These are phyloP conservation scores for Paracamarosporium sp. DNA, from an alignment of 2,329 filamentous ascomycete genomes.

Conservation along the genomic window DNA sequence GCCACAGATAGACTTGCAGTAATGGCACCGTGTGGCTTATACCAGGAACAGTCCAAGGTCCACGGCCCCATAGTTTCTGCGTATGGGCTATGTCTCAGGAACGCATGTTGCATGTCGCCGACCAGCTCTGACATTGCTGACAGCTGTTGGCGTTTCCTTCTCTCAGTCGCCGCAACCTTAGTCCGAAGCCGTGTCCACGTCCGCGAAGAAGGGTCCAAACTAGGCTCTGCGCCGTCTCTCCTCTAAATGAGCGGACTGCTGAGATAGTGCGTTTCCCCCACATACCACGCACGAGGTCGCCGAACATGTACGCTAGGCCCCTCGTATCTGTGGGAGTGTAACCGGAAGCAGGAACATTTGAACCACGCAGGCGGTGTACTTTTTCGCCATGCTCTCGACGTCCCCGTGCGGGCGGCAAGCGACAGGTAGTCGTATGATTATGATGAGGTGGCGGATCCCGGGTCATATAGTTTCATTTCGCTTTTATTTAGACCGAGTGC, in stretches of 20 bases:
- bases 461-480: neutral
- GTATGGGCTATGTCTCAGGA: neutral
- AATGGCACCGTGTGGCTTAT: neutral
- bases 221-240: neutral
- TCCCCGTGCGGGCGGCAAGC: neutral
- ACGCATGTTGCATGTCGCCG: neutral
- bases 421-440: neutral
- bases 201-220: neutral
- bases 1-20: neutral
- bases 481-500: neutral
- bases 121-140: neutral
- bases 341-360: neutral
- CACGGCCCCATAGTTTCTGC: neutral
- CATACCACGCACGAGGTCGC: neutral
- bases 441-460: neutral
- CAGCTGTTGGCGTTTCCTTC: neutral
- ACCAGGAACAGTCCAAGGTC: neutral
- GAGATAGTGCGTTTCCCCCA: neutral
- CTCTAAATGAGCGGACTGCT: neutral
- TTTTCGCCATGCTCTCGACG: neutral
- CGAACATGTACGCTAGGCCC: neutral
- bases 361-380: neutral
- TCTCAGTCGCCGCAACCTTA: neutral
- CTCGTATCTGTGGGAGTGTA: neutral
- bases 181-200: neutral